Evolutionary conservation across 768 basidiomycete species (phyloP), one percentile per base, ranked within the genome.

Genomic region (Astraeus odoratus): DNA sequence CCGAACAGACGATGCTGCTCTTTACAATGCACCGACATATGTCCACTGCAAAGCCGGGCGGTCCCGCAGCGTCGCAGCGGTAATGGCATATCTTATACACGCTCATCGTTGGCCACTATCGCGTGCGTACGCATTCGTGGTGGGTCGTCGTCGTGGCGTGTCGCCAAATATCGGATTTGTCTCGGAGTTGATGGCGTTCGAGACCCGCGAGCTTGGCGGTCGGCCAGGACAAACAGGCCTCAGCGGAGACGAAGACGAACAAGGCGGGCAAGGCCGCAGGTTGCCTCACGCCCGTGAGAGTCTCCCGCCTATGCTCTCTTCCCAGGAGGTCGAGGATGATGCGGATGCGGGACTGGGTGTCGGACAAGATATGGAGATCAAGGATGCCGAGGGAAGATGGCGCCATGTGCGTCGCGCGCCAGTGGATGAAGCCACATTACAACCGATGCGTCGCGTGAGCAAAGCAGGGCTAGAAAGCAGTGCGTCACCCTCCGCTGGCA

Each of bases 141-240:
- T 90, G 31, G 94, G 94, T 55, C 79, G 92, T 8, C 80, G 95
- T 27, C 91, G 90, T 54, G 92, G 92, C 52, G 95, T 97, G 53
- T 93, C 89, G 12, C 95, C 94, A 8, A 97, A 96, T 59, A 95
- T 98, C 51, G 95, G 95, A 6, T 98, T 98, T 65, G 92, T 97
- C 35, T 91, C 89, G 4, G 93, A 96, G 64, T 76, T 98, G 34
- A 96, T 96, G 94, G 85, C 81, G 38, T 96, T 94, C 57, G 94
- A 98, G 67, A 92, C 95, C 59, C 83, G 58, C 87, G 95, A 65
- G 70, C 94, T 40, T 81, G 93, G 48, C 73, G 86, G 43, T 80
- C 57, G 66, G 54, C 57, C 61, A 43, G 16, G 12, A 8, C 43
- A 46, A 54, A 33, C 55, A 49, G 36, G 46, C 53, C 48, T 18